Conservation (phyloP, 345 rosid genomes). For the Aethionema arabicum region DNA sequence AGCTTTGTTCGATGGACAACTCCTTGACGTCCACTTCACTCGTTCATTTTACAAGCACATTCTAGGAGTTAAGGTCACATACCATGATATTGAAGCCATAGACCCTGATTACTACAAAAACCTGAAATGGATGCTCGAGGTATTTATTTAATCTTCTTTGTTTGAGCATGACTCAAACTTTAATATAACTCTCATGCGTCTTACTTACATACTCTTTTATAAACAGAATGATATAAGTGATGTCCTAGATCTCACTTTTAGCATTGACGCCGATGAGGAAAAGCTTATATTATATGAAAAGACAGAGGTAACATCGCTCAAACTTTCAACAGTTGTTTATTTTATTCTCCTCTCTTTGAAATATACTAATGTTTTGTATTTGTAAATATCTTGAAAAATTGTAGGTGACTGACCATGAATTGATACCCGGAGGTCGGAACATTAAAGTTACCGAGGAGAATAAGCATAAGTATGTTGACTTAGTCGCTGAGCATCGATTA, state of each 20-base stretch:
- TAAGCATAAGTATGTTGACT: slow-evolving; percentile 89
- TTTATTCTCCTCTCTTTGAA: neutral
- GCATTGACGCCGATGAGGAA: slow-evolving; percentile 98
- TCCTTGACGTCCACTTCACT: slow-evolving; percentile 94
- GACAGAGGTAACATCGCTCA: slow-evolving; percentile 52
- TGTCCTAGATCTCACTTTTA: slow-evolving; percentile 80
- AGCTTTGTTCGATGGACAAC: slow-evolving; percentile 93
- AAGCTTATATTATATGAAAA: slow-evolving; percentile 80
- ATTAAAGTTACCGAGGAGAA: slow-evolving; percentile 92
- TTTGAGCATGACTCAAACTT: neutral
- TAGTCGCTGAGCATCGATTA: slow-evolving; percentile 85
- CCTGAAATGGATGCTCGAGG: slow-evolving; percentile 99
- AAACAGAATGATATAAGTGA: slow-evolving; percentile 88
- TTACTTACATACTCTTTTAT: slow-evolving; percentile 24
- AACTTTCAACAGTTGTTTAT: neutral
- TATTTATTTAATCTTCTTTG: slow-evolving; percentile 29
- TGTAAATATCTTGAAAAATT: slow-evolving; percentile 11
- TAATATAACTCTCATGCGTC: neutral
- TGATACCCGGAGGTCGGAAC: slow-evolving; percentile 88
- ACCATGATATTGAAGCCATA: slow-evolving; percentile 95
- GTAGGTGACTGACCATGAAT: slow-evolving; percentile 94
- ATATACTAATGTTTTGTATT: neutral
- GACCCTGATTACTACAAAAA: slow-evolving; percentile 88
- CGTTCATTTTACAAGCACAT: slow-evolving; percentile 98
- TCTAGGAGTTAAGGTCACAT: slow-evolving; percentile 83